These are phyloP conservation scores for Arachnomyces sp. DNA, from an alignment of 2,329 filamentous ascomycete species.

Conservation along the genomic window DNA sequence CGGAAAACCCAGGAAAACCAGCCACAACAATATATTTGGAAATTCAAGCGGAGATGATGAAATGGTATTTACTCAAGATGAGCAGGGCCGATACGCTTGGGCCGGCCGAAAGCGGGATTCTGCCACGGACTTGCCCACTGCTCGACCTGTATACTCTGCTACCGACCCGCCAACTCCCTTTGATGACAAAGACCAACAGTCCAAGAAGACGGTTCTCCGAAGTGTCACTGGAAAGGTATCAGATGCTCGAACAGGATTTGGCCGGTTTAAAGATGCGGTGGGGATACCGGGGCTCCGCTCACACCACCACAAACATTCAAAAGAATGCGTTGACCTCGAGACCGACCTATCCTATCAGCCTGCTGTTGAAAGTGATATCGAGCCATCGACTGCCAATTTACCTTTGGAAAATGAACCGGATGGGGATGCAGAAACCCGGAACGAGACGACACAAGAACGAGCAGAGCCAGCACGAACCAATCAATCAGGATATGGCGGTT, in stretches of 20 bases:
- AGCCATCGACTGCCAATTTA: conserved; percentile 4
- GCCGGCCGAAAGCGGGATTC: conserved; percentile 29
- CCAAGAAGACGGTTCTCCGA: conserved; percentile 64
- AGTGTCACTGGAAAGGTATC: conserved; percentile 70
- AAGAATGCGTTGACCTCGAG: conserved; percentile 26
- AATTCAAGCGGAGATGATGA: conserved; percentile 28
- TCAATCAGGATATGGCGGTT: too few species aligned
- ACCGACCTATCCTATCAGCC: conserved; percentile 22
- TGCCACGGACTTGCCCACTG: conserved; percentile 30
- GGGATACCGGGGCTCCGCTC: conserved; percentile 42
- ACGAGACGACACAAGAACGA: not conserved
- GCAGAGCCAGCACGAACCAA: not conserved
- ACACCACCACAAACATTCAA: conserved; percentile 32
- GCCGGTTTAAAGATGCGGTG: conserved; percentile 78
- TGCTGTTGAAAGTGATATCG: conserved; percentile 23
- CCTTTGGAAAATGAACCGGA: not conserved
- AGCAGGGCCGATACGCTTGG: conserved; percentile 41
- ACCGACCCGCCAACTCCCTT: conserved; percentile 20
- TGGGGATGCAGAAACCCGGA: not conserved
- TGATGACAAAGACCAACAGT: conserved; percentile 38
- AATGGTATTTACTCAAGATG: conserved; percentile 38
- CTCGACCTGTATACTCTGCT: conserved; percentile 16
- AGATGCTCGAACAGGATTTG: conserved; percentile 74
- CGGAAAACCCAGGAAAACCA: conserved; percentile 69
- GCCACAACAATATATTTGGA: conserved; percentile 23